Conservation (phyloP, 352 stramenopile genomes). For the Peronosclerospora sorghi region DNA sequence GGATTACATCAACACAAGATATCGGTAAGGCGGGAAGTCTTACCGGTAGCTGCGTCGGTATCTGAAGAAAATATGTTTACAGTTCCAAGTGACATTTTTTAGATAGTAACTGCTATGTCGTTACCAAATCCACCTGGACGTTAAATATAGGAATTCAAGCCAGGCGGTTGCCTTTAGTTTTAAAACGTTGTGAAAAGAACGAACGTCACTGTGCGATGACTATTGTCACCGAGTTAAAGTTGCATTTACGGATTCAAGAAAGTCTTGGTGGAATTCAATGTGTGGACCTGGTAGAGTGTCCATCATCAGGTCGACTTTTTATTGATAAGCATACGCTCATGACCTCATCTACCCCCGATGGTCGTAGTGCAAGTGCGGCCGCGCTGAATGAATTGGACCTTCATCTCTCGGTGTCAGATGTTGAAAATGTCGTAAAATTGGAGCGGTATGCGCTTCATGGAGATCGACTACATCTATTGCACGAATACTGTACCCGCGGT, state of each 20-base stretch:
- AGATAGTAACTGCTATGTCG: too few species aligned
- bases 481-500: constrained; percentile 55
- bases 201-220: too few species aligned
- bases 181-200: too few species aligned
- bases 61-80: too few species aligned
- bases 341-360: constrained; percentile 14
- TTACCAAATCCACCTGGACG: too few species aligned
- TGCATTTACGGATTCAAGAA: constrained; percentile 29
- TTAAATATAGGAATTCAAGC: too few species aligned
- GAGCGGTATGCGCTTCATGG: constrained; percentile 33
- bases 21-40: too few species aligned
- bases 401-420: constrained; percentile 32
- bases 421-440: constrained; percentile 37
- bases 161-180: too few species aligned
- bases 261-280: constrained; percentile 23
- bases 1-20: too few species aligned
- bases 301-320: constrained; percentile 10
- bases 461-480: constrained; percentile 44
- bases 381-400: constrained; percentile 58
- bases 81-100: too few species aligned
- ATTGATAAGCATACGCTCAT: constrained; percentile 57
- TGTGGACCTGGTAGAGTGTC: constrained; percentile 47
- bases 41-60: too few species aligned
- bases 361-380: constrained; percentile 23
- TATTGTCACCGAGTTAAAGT: constrained; percentile 1